Evolutionary conservation across 2,329 filamentous ascomycete species (phyloP), one percentile per base, ranked within the genome.

Genomic region (Helminthosporium solani): DNA sequence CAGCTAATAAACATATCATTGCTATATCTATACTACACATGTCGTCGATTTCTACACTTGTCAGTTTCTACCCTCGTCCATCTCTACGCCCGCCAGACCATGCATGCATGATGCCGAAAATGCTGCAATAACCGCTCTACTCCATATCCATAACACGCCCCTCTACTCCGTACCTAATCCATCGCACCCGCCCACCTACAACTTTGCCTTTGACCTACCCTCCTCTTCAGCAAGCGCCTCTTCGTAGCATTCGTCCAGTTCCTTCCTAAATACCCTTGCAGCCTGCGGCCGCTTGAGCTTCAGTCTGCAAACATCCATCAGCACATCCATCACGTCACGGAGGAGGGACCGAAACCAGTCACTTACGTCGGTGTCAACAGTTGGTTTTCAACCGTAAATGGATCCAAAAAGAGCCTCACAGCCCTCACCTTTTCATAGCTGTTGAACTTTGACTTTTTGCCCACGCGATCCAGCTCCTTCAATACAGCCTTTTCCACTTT

Each of bases 371-470:
- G 88, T 16, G 88, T 94, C 66, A 91, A 74, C 40, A 96, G 78
- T 71, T 95, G 88, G 66, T 99, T 99, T 40, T 96, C 91, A 54
- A 97, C 84, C 1, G 84, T 88, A 62, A 99, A 97, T 1, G 94
- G 94, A 49, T 99, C 94, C 12, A 96, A 60, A 60, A 87, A 85
- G 57, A 99, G 73, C 52, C 86, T 73, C 46, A 86, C 79, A 57
- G 85, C 87, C 67, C 80, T 82, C 37, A 97, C 85, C 54, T 83
- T 83, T 78, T 99, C 94, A 60, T 88, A 97, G 57, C 85, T 88
- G 67, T 95, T 94, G 71, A 99, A 91, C 75, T 94, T 95, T 70
- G 88, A 83, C 73, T 85, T 86, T 75, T 81, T 87, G 34, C 83
- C 90, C 47, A 95, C 86, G 44, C 78, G 80, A 49, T 94, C 87